Percentiles rank a stretch among this genome's conserved stretches.
These are phyloP conservation scores for Aspergillus funiculosus DNA, from an alignment of 495 filamentous ascomycete genomes.

Conservation along the genomic window DNA sequence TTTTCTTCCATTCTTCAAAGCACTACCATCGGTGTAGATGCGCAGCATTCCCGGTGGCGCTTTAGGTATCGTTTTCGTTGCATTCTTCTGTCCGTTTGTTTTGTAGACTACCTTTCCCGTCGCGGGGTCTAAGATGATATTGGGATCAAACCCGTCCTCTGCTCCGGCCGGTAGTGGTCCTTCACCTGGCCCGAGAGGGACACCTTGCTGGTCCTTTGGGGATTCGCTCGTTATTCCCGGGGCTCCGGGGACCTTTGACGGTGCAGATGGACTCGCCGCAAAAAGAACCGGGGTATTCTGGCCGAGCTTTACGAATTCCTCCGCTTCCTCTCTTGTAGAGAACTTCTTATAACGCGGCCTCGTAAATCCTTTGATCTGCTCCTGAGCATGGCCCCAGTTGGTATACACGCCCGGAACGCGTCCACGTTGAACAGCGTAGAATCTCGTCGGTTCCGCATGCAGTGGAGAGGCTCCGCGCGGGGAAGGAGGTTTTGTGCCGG, in stretches of 20 bases:
- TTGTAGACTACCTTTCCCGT: constrained; percentile 59
- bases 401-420: constrained; percentile 82
- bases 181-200: constrained; percentile 46
- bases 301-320: constrained; percentile 59
- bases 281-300: constrained; percentile 19
- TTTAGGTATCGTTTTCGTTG: constrained; percentile 37
- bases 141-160: constrained; percentile 59
- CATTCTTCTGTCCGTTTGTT: constrained; percentile 40
- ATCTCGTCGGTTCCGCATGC: constrained; percentile 40
- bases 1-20: constrained; percentile 65
- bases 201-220: constrained; percentile 36
- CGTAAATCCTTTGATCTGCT: constrained; percentile 70
- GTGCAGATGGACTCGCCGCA: constrained; percentile 23
- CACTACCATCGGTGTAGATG: constrained; percentile 89
- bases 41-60: constrained; percentile 49
- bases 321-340: constrained; percentile 67
- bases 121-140: constrained; percentile 48
- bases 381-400: constrained; percentile 71
- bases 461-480: constrained; percentile 17
- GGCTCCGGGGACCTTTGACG: constrained; percentile 20
- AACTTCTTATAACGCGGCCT: constrained; percentile 81
- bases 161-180: constrained; percentile 50
- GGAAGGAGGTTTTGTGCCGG: constrained; percentile 47
- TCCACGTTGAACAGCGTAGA: constrained; percentile 82
- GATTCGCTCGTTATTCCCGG: constrained; percentile 28